Conservation (phyloP, 345 rosid genomes). For the Excoecaria cochinchinensis region DNA sequence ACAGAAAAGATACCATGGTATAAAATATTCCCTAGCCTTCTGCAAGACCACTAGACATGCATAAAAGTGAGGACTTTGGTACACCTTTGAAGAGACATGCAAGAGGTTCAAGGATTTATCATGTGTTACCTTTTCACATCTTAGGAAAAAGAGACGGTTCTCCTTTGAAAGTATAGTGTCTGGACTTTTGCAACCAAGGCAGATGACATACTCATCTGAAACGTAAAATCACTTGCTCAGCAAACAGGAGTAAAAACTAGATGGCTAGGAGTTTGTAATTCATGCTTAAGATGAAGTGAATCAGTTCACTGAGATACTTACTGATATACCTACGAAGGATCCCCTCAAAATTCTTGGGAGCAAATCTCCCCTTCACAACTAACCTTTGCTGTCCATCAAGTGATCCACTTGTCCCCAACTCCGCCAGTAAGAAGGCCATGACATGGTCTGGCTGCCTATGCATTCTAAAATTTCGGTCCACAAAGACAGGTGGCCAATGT, state of each 20-base stretch:
- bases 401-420: conserved; percentile 91
- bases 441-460: conserved; percentile 95
- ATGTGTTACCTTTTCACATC: conserved; percentile 34
- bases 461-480: conserved; percentile 46
- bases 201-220: conserved; percentile 39
- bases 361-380: conserved; percentile 90
- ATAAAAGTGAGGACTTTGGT: not conserved
- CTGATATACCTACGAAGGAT: conserved; percentile 81
- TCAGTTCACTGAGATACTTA: conserved; percentile 35
- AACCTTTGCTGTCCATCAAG: conserved; percentile 90
- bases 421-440: conserved; percentile 84
- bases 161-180: conserved; percentile 36
- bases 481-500: too few relatives aligned
- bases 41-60: not conserved
- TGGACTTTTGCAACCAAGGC: conserved; percentile 38
- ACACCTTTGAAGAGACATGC: not conserved
- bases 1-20: not conserved
- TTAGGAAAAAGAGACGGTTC: conserved; percentile 36
- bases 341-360: conserved; percentile 86
- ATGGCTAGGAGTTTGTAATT: not conserved
- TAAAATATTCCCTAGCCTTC: not conserved
- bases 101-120: not conserved
- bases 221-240: not conserved
- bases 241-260: not conserved
- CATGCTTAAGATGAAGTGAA: not conserved